A percentile compares a stretch with the other conserved stretches of the same genome.
Evolutionary conservation across 139 green algal genomes (phyloP).

Genomic region (Coccomyxa sp.): DNA sequence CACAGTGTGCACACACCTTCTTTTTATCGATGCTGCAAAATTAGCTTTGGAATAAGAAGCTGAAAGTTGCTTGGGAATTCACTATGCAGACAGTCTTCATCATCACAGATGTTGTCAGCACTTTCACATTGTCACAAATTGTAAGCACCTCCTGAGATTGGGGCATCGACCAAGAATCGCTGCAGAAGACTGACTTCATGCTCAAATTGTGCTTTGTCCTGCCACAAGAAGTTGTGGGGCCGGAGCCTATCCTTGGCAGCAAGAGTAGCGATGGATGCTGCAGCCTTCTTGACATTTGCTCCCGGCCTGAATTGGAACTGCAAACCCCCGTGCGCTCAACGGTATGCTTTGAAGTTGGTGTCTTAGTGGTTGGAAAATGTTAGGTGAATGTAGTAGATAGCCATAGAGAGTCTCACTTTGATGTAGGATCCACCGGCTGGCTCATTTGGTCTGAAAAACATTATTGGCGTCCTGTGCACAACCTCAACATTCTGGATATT

Average conservation of each 20-base stretch:
- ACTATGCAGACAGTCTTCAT: too few species aligned
- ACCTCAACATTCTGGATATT: conserved; percentile 27
- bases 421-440: conserved; percentile 6
- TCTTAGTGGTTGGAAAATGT: too few species aligned
- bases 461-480: conserved; percentile 37
- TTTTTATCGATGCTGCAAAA: too few species aligned
- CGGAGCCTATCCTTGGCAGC: conserved; percentile 9
- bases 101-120: too few species aligned
- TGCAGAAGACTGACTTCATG: conserved; percentile 56
- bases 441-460: conserved; percentile 56
- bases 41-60: too few species aligned
- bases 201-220: conserved; percentile 37
- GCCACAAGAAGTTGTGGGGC: conserved; percentile 20
- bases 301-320: conserved; percentile 22
- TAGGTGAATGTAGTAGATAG: too few species aligned
- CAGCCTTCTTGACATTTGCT: conserved; percentile 19
- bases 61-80: too few species aligned
- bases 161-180: conserved; percentile 63
- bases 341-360: too few species aligned
- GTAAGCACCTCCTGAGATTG: neutral
- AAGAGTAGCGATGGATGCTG: conserved; percentile 11
- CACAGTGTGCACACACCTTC: neutral
- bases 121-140: too few species aligned
- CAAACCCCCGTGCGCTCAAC: neutral
- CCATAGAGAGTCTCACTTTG: neutral